Evolutionary conservation across 805 yeast genomes (phyloP).

Genomic region (Saccharomycopsis sp.): DNA sequence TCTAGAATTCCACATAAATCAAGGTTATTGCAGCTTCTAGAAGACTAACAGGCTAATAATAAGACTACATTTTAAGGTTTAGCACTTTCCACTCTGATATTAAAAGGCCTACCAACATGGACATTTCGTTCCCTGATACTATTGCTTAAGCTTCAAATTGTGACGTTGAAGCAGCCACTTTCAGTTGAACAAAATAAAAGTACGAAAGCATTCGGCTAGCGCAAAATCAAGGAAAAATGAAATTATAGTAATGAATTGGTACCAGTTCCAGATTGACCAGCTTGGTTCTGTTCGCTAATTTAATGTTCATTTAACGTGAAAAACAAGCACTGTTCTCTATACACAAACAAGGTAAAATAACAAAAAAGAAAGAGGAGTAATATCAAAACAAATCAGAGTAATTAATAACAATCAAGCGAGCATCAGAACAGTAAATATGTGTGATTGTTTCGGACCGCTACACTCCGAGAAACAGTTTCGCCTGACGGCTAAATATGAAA

Average conservation of each 20-base stretch:
- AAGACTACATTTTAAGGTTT: background rate
- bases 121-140: background rate
- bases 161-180: no score
- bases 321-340: background rate
- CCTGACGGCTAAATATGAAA: background rate
- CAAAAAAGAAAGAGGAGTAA: background rate
- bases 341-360: background rate
- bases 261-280: no score
- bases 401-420: background rate
- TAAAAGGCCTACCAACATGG: background rate
- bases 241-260: no score
- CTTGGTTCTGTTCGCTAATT: no score
- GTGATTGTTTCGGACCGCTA: background rate
- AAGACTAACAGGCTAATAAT: background rate
- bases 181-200: no score
- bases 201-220: no score
- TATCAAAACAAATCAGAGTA: background rate
- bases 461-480: no score
- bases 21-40: background rate
- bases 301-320: no score
- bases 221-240: no score
- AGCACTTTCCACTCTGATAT: background rate
- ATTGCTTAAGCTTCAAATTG: background rate
- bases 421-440: background rate
- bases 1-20: background rate